Percentiles rank a stretch among this genome's conserved stretches.
phyloP scores from a whole-genome alignment of 1,284 basidiomycete species.

The Austroboletus olivaceoglutinosus region DNA sequence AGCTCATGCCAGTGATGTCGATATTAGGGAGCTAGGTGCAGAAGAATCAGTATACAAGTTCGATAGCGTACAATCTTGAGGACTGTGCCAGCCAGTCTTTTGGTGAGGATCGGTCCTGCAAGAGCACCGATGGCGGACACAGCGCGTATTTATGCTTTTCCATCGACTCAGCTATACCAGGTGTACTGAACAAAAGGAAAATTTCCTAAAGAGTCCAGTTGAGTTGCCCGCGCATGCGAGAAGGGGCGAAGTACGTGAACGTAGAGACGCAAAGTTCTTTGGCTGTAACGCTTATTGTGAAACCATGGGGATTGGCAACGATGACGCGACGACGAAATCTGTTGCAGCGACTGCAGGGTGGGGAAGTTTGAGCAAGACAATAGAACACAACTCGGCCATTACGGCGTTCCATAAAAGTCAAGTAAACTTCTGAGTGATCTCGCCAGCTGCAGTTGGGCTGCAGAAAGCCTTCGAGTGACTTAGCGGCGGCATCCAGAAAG shows the following conservation, averaged over 20 bases:
- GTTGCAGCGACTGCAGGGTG: neutral
- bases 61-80: constrained; percentile 12
- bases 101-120: constrained; percentile 13
- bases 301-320: constrained; percentile 27
- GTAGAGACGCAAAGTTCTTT: constrained; percentile 16
- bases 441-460: neutral
- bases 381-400: constrained; percentile 8
- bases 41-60: constrained; percentile 12
- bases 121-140: neutral
- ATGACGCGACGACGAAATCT: neutral
- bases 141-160: constrained; percentile 24
- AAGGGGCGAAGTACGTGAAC: constrained; percentile 19
- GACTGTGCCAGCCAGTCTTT: constrained; percentile 34
- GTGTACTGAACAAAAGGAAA: constrained; percentile 24
- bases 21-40: constrained; percentile 18
- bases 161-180: constrained; percentile 1
- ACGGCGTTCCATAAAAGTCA: constrained; percentile 8
- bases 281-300: constrained; percentile 27
- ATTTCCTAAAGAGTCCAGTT: constrained; percentile 4
- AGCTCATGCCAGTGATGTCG: constrained; percentile 24
- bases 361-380: constrained; percentile 25
- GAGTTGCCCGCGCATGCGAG: neutral
- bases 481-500: neutral
- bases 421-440: constrained; percentile 13
- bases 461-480: neutral